Conservation (phyloP, 345 rosid genomes). For the Eucalyptus shirleyi region DNA sequence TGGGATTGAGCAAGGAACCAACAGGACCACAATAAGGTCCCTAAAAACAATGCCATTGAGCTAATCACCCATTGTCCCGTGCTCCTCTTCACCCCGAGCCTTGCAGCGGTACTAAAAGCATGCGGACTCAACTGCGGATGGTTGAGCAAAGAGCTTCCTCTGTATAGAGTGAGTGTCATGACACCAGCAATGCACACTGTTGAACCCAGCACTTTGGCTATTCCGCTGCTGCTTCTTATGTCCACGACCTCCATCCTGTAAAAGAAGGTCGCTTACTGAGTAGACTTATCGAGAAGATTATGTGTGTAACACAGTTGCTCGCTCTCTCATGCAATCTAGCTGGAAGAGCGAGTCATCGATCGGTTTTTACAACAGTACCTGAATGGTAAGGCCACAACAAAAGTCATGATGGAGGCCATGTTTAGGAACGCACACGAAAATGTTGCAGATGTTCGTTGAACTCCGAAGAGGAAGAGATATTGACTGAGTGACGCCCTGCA, state of each 20-base stretch:
- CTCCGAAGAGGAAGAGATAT: slow-evolving; percentile 48
- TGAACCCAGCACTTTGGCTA: background rate
- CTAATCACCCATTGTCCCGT: slow-evolving; percentile 33
- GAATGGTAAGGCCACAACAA: slow-evolving; percentile 45
- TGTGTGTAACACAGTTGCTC: background rate
- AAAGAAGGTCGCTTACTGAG: background rate
- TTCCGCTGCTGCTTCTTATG: slow-evolving; percentile 8
- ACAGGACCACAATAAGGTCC: slow-evolving; percentile 42
- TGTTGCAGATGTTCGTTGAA: slow-evolving; percentile 56
- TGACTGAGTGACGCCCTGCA: slow-evolving; percentile 53
- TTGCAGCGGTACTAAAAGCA: background rate
- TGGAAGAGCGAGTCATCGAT: background rate
- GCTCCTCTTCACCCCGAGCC: background rate
- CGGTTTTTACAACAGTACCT: slow-evolving; percentile 10
- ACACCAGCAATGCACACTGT: background rate
- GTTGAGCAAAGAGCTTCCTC: slow-evolving; percentile 30
- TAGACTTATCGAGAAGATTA: background rate
- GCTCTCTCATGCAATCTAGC: too few relatives aligned
- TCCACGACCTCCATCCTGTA: slow-evolving; percentile 39
- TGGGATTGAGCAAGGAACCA: slow-evolving; percentile 46
- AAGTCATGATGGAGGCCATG: slow-evolving; percentile 54
- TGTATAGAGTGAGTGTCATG: background rate
- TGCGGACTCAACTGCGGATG: background rate
- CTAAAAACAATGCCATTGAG: slow-evolving; percentile 22
- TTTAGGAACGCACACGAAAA: slow-evolving; percentile 53